Percentiles rank a stretch among this genome's conserved stretches.
Conservation (phyloP, 495 filamentous ascomycete species). For the Aspergillus haitiensis region DNA sequence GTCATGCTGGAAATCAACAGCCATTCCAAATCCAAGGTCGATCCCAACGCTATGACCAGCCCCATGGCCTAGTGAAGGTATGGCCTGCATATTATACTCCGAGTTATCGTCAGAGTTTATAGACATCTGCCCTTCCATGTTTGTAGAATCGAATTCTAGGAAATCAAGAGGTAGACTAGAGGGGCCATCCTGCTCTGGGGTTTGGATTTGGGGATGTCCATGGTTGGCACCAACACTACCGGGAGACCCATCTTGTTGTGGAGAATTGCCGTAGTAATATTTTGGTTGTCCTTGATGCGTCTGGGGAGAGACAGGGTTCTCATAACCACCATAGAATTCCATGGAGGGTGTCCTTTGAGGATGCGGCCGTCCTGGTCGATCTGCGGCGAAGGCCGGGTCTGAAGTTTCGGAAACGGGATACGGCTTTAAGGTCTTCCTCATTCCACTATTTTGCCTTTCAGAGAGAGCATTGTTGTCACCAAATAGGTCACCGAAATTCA, state of each 20-base stretch:
- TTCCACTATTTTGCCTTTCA: constrained; percentile 26
- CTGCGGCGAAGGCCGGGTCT: constrained; percentile 27
- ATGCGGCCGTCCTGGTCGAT: constrained; percentile 30
- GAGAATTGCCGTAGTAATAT: constrained; percentile 44
- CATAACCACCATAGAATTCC: constrained; percentile 42
- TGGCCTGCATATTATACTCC: constrained; percentile 32
- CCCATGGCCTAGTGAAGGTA: constrained; percentile 34
- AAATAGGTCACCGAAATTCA: constrained; percentile 60
- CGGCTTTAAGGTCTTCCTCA: constrained; percentile 21
- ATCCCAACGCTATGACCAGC: constrained; percentile 53
- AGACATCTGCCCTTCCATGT: constrained; percentile 28
- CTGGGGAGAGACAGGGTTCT: constrained; percentile 37
- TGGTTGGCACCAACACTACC: constrained; percentile 30
- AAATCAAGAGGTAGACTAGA: constrained; percentile 41
- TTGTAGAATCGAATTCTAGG: constrained; percentile 38
- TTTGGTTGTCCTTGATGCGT: constrained; percentile 35
- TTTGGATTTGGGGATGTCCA: constrained; percentile 24
- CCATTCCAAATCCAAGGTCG: constrained; percentile 74
- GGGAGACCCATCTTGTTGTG: constrained; percentile 42
- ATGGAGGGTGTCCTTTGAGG: constrained; percentile 38
- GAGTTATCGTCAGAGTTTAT: constrained; percentile 34
- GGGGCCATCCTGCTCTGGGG: constrained; percentile 32
- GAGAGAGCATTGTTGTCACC: constrained; percentile 30
- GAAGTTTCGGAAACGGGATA: constrained; percentile 33
- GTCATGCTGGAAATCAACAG: constrained; percentile 73